These are phyloP conservation scores for Rhododendron molle DNA, from an alignment of 148 eudicot genomes.

Conservation along the genomic window DNA sequence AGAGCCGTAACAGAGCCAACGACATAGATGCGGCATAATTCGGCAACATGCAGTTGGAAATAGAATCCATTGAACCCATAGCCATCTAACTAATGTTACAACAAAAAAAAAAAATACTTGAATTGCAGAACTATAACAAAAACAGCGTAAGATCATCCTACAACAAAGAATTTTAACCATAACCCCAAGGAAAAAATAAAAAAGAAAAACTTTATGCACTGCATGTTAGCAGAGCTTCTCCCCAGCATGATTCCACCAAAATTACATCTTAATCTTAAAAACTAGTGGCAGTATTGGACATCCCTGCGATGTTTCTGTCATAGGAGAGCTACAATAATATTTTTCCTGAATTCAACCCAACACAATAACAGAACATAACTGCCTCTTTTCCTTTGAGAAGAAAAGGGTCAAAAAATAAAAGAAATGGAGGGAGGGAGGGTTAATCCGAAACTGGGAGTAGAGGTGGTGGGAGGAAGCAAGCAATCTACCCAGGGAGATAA, in stretches of 20 bases:
- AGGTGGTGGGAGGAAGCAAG: not conserved
- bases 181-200: constrained; percentile 5
- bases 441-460: constrained; percentile 15
- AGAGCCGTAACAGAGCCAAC: no score
- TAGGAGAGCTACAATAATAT: constrained; percentile 41
- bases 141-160: constrained; percentile 14
- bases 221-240: constrained; percentile 30
- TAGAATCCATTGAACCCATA: not conserved
- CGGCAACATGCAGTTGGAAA: not conserved
- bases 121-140: constrained; percentile 9
- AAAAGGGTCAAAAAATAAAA: constrained; percentile 24
- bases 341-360: constrained; percentile 27
- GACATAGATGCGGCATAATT: no score
- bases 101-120: constrained; percentile 5
- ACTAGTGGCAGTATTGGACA: constrained; percentile 26
- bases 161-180: constrained; percentile 6
- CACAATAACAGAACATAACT: constrained; percentile 15
- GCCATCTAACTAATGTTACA: not conserved
- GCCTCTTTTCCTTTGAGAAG: constrained; percentile 20
- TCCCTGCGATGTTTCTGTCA: constrained; percentile 15
- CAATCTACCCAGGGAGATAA: constrained; percentile 1
- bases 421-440: constrained; percentile 9
- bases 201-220: constrained; percentile 14
- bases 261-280: constrained; percentile 25
- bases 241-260: constrained; percentile 18